Evolutionary conservation across 352 stramenopile species (phyloP), one percentile per base, ranked within the genome.

Genomic region (Phytophthora sojae): DNA sequence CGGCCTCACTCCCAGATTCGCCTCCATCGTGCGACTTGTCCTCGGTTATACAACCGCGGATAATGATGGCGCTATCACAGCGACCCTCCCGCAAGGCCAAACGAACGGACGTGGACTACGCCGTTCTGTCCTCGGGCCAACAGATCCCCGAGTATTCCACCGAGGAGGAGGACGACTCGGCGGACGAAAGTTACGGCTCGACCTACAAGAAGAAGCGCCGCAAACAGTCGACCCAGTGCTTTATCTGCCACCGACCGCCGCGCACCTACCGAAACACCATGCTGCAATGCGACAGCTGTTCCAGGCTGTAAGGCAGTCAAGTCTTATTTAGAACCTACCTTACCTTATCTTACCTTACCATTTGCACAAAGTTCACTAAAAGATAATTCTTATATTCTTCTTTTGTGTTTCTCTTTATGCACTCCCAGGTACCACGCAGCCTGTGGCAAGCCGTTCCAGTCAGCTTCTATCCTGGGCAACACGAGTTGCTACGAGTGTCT

Each of bases 101-200:
- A 79, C 83, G 86, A 50, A 81, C 81, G 30, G 86, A 89, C 55
- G 82, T 94, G 30, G 85, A 94, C 79, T 94, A 94, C 67, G 87
- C 87, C 29, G 82, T 92, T 75, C 76, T 94, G n/a, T 79, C 76
- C 11, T 92, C 87, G 0, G 87, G 87, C 7, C 81, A 90, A 77
- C 83, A 92, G 64, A 92, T 94, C 67, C 87, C 87, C 52, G 85
- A 93, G 81, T 93, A 90, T 76, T 94, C 87, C 26, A 89, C 76
- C 55, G 83, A 91, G 45, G 73, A 87, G 12, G 84, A 92, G 19
- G 73, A 51, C n/a, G 44, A 76, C 47, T 91, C 81, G 59, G 78
- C 81, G 21, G 86, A 90, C 61, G 84, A 91, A 69, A 80, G 55
- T 62, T 87, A 80, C 55, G 61, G 69, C 69, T 66, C 66, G 32